Percentiles rank a stretch among this genome's conserved stretches.
Conservation (phyloP, 805 yeast species). For the Suhomyces sp. region DNA sequence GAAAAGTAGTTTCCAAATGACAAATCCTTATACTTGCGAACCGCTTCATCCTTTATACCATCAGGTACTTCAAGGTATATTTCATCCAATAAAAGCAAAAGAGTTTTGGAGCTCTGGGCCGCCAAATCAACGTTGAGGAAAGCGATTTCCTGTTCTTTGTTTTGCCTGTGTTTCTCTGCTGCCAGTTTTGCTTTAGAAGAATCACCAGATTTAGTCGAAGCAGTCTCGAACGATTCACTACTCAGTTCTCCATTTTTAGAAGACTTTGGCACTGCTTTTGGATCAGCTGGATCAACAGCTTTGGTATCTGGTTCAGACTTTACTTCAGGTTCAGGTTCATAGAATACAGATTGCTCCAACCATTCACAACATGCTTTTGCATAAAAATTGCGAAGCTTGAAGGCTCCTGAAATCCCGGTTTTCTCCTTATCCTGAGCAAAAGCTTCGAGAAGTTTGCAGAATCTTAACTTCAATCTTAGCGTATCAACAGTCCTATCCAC, state of each 20-base stretch:
- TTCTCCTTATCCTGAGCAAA: conserved; percentile 32
- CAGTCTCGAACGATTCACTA: not conserved
- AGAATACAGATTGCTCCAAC: conserved; percentile 51
- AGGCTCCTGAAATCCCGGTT: conserved; percentile 44
- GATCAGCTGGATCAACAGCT: not conserved
- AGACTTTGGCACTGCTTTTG: not conserved
- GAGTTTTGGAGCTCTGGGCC: conserved; percentile 57
- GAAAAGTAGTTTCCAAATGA: conserved; percentile 70
- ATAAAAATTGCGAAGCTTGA: conserved; percentile 44
- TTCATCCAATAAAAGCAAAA: conserved; percentile 54
- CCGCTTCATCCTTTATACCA: conserved; percentile 51
- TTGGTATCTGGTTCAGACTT: not conserved
- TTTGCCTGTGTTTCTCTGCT: not conserved
- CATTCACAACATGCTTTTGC: conserved; percentile 48
- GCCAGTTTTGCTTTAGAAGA: not conserved
- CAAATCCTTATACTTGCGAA: conserved; percentile 53
- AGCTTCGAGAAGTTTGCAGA: conserved; percentile 36
- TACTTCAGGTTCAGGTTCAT: conserved; percentile 17
- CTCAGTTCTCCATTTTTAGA: not conserved
- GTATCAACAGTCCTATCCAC: conserved; percentile 26
- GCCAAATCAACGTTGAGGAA: conserved; percentile 58
- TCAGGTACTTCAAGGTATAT: conserved; percentile 59
- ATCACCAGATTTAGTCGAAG: not conserved
- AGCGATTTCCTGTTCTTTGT: conserved; percentile 36
- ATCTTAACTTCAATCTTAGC: conserved; percentile 42